These are phyloP conservation scores for Sugiyamaella mastotermitis DNA, from an alignment of 805 yeast species.

Conservation along the genomic window DNA sequence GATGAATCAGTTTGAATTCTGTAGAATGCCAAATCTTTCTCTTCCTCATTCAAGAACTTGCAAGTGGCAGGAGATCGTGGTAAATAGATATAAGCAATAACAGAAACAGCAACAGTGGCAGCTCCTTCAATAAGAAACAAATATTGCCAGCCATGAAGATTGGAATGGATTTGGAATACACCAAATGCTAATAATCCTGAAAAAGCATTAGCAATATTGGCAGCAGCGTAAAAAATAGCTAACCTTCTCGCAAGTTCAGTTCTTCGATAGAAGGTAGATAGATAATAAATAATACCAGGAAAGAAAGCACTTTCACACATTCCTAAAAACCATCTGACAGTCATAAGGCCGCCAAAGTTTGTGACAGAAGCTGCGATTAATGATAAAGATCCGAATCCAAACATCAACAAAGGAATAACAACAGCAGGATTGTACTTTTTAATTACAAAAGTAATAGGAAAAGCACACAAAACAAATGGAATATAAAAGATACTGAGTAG, in stretches of 20 bases:
- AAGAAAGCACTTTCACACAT: conserved; percentile 47
- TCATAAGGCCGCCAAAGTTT: conserved; percentile 40
- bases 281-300: conserved; percentile 43
- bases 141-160: conserved; percentile 43
- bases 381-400: conserved; percentile 40
- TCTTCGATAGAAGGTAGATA: conserved; percentile 43
- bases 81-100: conserved; percentile 32
- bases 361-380: conserved; percentile 35
- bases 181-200: conserved; percentile 52
- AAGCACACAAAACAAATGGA: conserved; percentile 57
- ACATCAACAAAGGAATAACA: conserved; percentile 40
- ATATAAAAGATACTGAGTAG: conserved; percentile 67
- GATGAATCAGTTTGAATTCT: conserved; percentile 43
- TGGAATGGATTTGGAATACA: conserved; percentile 38
- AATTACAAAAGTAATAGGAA: conserved; percentile 36
- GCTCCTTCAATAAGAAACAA: conserved; percentile 43
- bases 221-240: conserved; percentile 45
- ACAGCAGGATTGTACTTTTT: conserved; percentile 39
- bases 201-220: conserved; percentile 51
- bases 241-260: conserved; percentile 44
- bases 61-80: conserved; percentile 36
- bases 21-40: conserved; percentile 41
- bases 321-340: conserved; percentile 46
- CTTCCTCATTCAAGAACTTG: conserved; percentile 36
- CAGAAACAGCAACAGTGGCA: conserved; percentile 34